Base-by-base conservation (phyloP, 2,329 filamentous ascomycete species). In the Neospermospora avenae region DNA sequence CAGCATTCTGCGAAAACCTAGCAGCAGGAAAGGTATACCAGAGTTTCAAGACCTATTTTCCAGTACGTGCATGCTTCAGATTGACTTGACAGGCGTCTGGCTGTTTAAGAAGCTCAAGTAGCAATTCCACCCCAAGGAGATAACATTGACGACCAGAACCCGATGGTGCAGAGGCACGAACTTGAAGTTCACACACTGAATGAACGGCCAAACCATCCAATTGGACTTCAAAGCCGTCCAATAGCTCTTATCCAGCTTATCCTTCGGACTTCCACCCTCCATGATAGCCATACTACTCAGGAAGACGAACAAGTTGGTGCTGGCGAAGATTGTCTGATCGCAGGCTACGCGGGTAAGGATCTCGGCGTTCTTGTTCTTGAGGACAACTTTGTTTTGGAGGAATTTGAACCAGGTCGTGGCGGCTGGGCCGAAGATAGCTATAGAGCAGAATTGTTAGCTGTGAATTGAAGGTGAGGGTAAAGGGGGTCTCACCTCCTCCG, bases 361-460 rank as follows among this genome's bases (percentile, higher is more conserved):
- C 59, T 87, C 87, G 62, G 78, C 71, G 67, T 84, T 85, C 56
- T 80, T 80, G 57, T 77, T 80, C 61, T 76, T 76, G 7, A 84
- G 75, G 49, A 87, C 81, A 68, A 90, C 77, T 63, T 82, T 78
- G 57, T 79, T 78, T 68, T 87, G 83, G 58, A 91, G 81, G 72
- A 90, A 80, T 61, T 79, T 79, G 77, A 85, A 90, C 88, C 88
- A 91, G 57, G 79, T 84, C 14, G 86, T 89, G 37, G 87, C 88
- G 37, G 82, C 85, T 31, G 88, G 88, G 48, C 87, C 88, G 73
- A 91, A 91, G 71, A 90, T 77, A 55, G 77, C 84, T 84, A 67
- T 52, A 25, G 20, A 49, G 46, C 35, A 46, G 22, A 5, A 28
- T 6, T 34, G 37, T 61, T 34, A 59, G 62, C n/a, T 37, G 46